These are phyloP conservation scores for Kregervanrija fluxuum DNA, from an alignment of 805 yeast species.

Conservation along the genomic window DNA sequence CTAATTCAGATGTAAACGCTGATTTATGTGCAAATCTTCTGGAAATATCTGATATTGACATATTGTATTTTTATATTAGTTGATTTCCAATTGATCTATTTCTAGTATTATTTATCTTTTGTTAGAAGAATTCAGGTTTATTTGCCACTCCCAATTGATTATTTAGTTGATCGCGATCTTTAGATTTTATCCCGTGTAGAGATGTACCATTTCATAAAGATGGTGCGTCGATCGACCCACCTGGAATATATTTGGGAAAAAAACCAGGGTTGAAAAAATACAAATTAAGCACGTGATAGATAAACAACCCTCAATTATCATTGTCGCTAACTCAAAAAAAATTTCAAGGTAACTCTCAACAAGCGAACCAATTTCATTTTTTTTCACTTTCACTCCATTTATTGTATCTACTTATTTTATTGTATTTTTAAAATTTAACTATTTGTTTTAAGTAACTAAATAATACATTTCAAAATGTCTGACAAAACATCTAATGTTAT, in stretches of 20 bases:
- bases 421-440: neutral
- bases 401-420: neutral
- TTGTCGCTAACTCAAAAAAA: too few relatives aligned
- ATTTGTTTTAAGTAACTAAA: neutral
- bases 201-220: neutral
- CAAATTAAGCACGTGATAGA: too few relatives aligned
- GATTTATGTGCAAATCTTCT: constrained; percentile 22
- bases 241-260: too few relatives aligned
- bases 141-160: too few relatives aligned
- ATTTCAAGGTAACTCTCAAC: too few relatives aligned
- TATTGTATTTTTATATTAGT: constrained; percentile 4
- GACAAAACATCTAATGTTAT: constrained; percentile 79
- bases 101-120: neutral
- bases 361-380: too few relatives aligned
- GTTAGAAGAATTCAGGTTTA: too few relatives aligned
- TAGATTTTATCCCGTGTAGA: neutral
- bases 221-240: too few relatives aligned
- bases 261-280: too few relatives aligned
- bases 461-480: constrained; percentile 26
- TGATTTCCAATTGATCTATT: neutral
- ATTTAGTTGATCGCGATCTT: too few relatives aligned
- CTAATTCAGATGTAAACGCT: constrained; percentile 18
- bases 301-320: too few relatives aligned
- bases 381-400: too few relatives aligned
- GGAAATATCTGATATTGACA: constrained; percentile 27